Percentiles rank a stretch among this genome's conserved stretches.
Evolutionary conservation across 192 early-diverging fungal genomes (phyloP).

Genomic region (Umbelopsis sp.): DNA sequence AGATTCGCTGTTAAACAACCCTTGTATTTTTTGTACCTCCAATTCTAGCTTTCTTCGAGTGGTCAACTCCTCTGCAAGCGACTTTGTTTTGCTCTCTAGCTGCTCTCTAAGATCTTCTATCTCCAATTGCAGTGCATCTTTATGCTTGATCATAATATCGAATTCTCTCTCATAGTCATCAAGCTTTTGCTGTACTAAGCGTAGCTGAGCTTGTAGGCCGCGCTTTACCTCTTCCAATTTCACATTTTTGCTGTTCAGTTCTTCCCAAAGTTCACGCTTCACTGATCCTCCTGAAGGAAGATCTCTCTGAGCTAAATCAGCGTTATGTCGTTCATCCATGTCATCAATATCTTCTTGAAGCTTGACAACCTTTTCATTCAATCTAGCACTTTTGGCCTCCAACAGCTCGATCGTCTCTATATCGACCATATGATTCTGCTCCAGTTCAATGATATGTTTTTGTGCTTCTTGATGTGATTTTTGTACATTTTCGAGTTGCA

Average conservation of each 20-base stretch:
- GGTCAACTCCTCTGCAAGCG: background rate
- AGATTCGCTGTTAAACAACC: background rate
- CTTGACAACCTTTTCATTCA: background rate
- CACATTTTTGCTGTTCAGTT: background rate
- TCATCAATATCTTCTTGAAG: conserved; percentile 6
- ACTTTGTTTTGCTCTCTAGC: background rate
- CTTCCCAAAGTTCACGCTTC: background rate
- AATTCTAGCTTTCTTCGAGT: background rate
- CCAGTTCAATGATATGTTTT: background rate
- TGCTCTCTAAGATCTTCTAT: background rate
- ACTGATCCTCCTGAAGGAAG: background rate
- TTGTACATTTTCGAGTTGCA: background rate
- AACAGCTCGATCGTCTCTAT: background rate
- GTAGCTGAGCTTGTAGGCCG: background rate
- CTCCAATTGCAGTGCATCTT: background rate
- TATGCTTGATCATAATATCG: background rate
- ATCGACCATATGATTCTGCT: background rate
- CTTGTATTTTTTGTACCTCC: background rate
- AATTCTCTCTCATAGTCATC: background rate
- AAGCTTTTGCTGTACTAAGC: background rate
- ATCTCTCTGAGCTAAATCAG: background rate
- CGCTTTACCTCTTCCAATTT: conserved; percentile 1
- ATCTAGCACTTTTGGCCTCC: background rate
- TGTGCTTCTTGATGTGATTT: background rate
- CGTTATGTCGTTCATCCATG: background rate